Evolutionary conservation across 148 eudicot genomes (phyloP).

Genomic region (Rheum nobile): DNA sequence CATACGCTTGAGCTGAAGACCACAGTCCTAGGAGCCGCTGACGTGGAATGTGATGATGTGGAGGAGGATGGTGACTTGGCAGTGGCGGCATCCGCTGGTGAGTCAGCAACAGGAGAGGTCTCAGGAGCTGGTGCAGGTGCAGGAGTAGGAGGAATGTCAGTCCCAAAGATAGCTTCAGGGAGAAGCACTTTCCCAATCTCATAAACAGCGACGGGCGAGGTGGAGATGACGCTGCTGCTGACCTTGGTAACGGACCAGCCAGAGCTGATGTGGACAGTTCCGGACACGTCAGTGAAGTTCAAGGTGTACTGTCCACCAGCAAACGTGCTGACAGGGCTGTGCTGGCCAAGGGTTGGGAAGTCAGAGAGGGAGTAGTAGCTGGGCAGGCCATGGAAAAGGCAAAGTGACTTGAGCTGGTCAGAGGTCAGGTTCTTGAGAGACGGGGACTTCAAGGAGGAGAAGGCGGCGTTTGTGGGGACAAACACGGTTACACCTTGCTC

Average conservation of each 20-base stretch:
- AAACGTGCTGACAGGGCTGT: constrained; percentile 40
- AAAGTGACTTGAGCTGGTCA: constrained; percentile 60
- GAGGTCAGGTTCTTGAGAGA: constrained; percentile 63
- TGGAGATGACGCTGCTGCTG: constrained; percentile 59
- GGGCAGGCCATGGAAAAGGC: constrained; percentile 83
- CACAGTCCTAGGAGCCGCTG: background rate
- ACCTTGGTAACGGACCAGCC: constrained; percentile 70
- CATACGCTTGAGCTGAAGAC: background rate
- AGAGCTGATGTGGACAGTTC: constrained; percentile 39
- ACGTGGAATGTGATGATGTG: constrained; percentile 14
- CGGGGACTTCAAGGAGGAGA: constrained; percentile 50
- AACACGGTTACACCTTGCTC: constrained; percentile 79
- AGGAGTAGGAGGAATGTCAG: constrained; percentile 75
- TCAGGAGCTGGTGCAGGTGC: constrained; percentile 85
- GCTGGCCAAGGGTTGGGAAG: constrained; percentile 51
- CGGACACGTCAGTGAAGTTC: constrained; percentile 59
- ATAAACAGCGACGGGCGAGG: constrained; percentile 63
- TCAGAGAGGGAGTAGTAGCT: constrained; percentile 71
- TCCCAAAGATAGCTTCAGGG: constrained; percentile 79
- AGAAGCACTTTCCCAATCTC: constrained; percentile 68
- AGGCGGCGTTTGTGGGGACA: constrained; percentile 61
- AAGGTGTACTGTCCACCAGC: constrained; percentile 60
- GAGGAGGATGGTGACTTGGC: constrained; percentile 21
- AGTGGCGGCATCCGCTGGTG: constrained; percentile 21
- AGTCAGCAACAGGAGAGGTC: constrained; percentile 36